Conservation (phyloP, 2,329 filamentous ascomycete species). For the Alternaria dauci region DNA sequence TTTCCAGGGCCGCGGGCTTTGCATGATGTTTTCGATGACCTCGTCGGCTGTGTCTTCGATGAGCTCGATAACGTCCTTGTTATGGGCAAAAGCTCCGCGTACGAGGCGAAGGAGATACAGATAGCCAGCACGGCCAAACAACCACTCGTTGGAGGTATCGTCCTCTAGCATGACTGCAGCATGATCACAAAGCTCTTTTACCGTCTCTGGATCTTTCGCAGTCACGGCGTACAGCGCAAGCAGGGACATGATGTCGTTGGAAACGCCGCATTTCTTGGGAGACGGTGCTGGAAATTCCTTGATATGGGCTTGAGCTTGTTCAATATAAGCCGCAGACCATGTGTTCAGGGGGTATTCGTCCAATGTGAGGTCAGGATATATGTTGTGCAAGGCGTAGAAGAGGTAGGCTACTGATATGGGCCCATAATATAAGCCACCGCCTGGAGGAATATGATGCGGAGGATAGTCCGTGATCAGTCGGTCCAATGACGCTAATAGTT, state of each 20-base stretch:
- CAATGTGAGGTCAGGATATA: slow-evolving; percentile 59
- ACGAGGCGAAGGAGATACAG: slow-evolving; percentile 73
- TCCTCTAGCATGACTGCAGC: slow-evolving; percentile 56
- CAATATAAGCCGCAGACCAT: slow-evolving; percentile 61
- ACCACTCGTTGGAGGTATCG: slow-evolving; percentile 67
- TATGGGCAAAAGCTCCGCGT: slow-evolving; percentile 63
- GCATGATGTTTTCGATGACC: slow-evolving; percentile 68
- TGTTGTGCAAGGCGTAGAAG: slow-evolving; percentile 59
- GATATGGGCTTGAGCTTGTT: slow-evolving; percentile 60
- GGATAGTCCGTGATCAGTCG: slow-evolving; percentile 59
- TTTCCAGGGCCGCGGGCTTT: slow-evolving; percentile 65
- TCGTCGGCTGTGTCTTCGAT: slow-evolving; percentile 63
- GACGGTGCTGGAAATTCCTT: slow-evolving; percentile 58
- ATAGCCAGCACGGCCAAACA: slow-evolving; percentile 73
- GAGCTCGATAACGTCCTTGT: slow-evolving; percentile 59
- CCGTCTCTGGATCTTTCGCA: slow-evolving; percentile 60
- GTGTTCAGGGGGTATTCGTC: slow-evolving; percentile 57
- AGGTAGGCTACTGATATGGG: slow-evolving; percentile 60
- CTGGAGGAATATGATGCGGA: slow-evolving; percentile 55
- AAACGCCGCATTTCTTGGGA: slow-evolving; percentile 58
- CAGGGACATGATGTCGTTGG: slow-evolving; percentile 60
- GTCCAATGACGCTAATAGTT: slow-evolving; percentile 59
- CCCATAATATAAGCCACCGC: slow-evolving; percentile 61
- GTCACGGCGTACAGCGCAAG: slow-evolving; percentile 61
- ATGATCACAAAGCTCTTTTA: slow-evolving; percentile 60